Evolutionary conservation across 345 rosid genomes (phyloP).

Genomic region (Salix exigua): DNA sequence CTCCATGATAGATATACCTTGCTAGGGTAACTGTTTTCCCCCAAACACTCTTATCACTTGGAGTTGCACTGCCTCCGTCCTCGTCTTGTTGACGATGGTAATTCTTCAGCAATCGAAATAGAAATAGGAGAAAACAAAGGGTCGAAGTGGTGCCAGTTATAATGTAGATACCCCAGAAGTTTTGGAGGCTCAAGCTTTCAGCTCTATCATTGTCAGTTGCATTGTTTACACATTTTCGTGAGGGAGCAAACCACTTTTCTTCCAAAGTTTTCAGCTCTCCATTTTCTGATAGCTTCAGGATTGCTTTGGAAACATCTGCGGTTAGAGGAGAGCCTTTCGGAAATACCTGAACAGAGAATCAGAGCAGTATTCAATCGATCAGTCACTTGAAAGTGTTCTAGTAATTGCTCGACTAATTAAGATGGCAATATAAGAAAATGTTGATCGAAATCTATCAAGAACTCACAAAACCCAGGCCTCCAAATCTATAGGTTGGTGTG

Average conservation of each 20-base stretch:
- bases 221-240: conserved; percentile 15
- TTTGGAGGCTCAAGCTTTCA: conserved; percentile 30
- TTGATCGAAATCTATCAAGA: neutral
- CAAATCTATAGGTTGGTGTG: conserved; percentile 35
- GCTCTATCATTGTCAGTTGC: conserved; percentile 9
- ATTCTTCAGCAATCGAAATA: conserved; percentile 6
- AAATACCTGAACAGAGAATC: conserved; percentile 31
- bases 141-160: conserved; percentile 33
- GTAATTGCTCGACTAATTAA: no score
- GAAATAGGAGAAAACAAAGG: conserved; percentile 30
- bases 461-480: conserved; percentile 60
- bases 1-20: conserved; percentile 13
- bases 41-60: conserved; percentile 16
- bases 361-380: neutral
- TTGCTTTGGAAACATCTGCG: conserved; percentile 41
- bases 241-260: conserved; percentile 28
- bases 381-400: neutral
- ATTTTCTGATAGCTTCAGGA: conserved; percentile 36
- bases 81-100: neutral
- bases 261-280: conserved; percentile 30
- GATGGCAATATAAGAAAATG: neutral
- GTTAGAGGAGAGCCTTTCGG: conserved; percentile 44
- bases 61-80: conserved; percentile 2
- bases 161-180: conserved; percentile 47
- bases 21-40: conserved; percentile 13